A percentile compares a stretch with the other conserved stretches of the same genome.
These are phyloP conservation scores for Phytomonas serpens DNA, from an alignment of 208 protist species.

Conservation along the genomic window DNA sequence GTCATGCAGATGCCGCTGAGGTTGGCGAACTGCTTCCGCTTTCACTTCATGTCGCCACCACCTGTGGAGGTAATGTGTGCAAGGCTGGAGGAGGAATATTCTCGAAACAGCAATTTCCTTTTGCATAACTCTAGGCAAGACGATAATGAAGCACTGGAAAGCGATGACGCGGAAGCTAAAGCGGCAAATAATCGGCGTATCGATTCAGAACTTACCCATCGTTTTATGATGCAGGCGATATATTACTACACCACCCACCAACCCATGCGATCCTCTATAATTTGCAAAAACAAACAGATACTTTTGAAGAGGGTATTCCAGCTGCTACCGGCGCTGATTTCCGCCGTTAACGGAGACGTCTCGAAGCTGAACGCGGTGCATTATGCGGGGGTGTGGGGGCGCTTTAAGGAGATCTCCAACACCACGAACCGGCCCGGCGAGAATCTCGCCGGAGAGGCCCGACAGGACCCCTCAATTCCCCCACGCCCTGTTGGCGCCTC, in stretches of 20 bases:
- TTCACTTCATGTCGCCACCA: slow-evolving; percentile 55
- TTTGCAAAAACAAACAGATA: slow-evolving; percentile 43
- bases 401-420: slow-evolving; percentile 13
- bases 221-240: slow-evolving; percentile 21
- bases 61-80: slow-evolving; percentile 21
- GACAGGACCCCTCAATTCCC: neutral
- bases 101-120: slow-evolving; percentile 6
- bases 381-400: slow-evolving; percentile 49
- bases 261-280: slow-evolving; percentile 63
- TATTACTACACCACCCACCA: slow-evolving; percentile 58
- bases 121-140: neutral
- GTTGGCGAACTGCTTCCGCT: slow-evolving; percentile 66
- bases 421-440: neutral
- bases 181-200: neutral
- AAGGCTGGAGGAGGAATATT: slow-evolving; percentile 37
- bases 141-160: neutral
- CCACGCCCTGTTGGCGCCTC: neutral
- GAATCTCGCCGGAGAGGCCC: neutral
- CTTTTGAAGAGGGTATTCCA: slow-evolving; percentile 61
- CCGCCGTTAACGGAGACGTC: neutral
- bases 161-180: neutral
- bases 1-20: slow-evolving; percentile 59
- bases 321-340: slow-evolving; percentile 37
- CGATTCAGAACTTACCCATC: neutral
- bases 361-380: slow-evolving; percentile 50